Conservation (phyloP, 768 basidiomycete genomes). For the Lentinula guzmanii region DNA sequence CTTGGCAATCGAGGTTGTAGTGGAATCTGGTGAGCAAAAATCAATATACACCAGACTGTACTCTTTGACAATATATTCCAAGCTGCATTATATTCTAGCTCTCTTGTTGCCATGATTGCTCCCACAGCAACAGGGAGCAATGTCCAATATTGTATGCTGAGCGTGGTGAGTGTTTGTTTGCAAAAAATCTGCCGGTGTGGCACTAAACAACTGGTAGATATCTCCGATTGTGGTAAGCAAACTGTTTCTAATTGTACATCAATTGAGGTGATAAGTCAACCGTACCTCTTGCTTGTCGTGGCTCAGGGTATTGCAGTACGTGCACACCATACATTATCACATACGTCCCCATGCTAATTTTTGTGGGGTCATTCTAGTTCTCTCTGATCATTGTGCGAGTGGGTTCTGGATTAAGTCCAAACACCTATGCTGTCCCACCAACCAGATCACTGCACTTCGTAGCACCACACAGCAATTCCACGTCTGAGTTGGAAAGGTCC, state of each 20-base stretch:
- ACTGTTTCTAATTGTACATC: not conserved
- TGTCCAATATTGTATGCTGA: slow-evolving; percentile 10
- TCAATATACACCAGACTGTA: not conserved
- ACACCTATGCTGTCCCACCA: not conserved
- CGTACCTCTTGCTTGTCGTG: not conserved
- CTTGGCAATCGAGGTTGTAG: slow-evolving; percentile 9
- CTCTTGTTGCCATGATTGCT: slow-evolving; percentile 11
- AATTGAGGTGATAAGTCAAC: not conserved
- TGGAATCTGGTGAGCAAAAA: slow-evolving; percentile 9
- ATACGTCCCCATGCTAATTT: not conserved
- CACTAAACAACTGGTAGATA: not conserved
- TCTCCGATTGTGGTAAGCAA: not conserved
- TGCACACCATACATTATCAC: not conserved
- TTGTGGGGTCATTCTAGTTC: not conserved
- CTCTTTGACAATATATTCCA: not conserved
- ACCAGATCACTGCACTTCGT: not conserved
- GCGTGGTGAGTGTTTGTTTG: slow-evolving; percentile 4
- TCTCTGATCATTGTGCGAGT: slow-evolving; percentile 1
- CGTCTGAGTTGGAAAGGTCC: not conserved
- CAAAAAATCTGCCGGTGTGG: not conserved
- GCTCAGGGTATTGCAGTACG: not conserved
- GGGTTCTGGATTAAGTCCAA: not conserved
- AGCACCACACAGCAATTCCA: not conserved
- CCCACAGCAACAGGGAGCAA: slow-evolving; percentile 10
- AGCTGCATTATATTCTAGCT: slow-evolving; percentile 11